Conservation (phyloP, 345 rosid species). For the Nasturtium officinale region DNA sequence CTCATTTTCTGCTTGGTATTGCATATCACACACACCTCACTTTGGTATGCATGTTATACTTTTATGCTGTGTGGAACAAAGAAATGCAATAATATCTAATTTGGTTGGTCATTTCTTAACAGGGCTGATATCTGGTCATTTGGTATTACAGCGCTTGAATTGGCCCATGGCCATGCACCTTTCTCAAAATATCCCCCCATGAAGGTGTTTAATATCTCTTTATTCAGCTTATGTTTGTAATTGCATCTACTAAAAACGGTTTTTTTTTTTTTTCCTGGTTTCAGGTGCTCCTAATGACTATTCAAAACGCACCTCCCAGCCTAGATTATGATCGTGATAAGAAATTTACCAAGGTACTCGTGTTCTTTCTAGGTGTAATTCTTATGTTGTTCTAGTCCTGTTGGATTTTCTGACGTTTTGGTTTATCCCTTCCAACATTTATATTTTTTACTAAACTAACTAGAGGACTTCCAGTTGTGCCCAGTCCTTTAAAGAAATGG, state of each 20-base stretch:
- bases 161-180: slow-evolving; percentile 99
- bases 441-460: slow-evolving; percentile 61
- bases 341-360: slow-evolving; percentile 94
- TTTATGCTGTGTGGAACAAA: slow-evolving; percentile 20
- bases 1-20: slow-evolving; percentile 3
- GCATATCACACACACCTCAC: slow-evolving; percentile 12
- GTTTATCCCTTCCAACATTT: slow-evolving; percentile 11
- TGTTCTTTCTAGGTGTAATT: slow-evolving; percentile 65
- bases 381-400: neutral
- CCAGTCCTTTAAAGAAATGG: slow-evolving; percentile 99
- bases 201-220: slow-evolving; percentile 62
- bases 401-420: neutral
- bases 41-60: no score
- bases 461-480: slow-evolving; percentile 85
- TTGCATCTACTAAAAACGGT: neutral
- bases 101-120: slow-evolving; percentile 36
- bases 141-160: slow-evolving; percentile 95
- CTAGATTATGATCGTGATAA: slow-evolving; percentile 98
- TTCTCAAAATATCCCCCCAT: slow-evolving; percentile 98
- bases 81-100: slow-evolving; percentile 24
- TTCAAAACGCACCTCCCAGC: slow-evolving; percentile 98
- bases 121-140: slow-evolving; percentile 99
- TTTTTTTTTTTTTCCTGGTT: neutral
- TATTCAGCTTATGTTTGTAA: neutral
- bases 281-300: slow-evolving; percentile 97